phyloP scores from a whole-genome alignment of 2,329 filamentous ascomycete species.

The Hymenoscyphus scutula region DNA sequence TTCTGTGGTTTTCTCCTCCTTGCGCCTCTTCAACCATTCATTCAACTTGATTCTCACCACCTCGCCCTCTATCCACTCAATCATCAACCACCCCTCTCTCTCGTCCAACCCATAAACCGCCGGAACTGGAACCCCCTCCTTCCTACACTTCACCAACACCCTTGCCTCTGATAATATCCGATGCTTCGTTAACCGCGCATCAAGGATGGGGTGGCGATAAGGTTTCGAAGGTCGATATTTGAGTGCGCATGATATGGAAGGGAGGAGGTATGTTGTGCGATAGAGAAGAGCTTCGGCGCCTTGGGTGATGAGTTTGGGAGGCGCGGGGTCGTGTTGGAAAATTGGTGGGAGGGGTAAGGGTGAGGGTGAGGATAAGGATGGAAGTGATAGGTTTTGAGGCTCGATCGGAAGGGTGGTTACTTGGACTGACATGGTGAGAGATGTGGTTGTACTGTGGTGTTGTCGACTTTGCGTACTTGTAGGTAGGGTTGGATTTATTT shows the following conservation, averaged over 20 bases:
- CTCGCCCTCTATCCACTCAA: slow-evolving; percentile 79
- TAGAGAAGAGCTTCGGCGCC: slow-evolving; percentile 95
- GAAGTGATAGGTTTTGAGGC: slow-evolving; percentile 9
- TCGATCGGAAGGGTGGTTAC: neutral
- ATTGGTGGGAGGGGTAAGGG: slow-evolving; percentile 28
- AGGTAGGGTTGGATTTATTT: neutral
- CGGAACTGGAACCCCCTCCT: slow-evolving; percentile 79
- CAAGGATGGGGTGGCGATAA: slow-evolving; percentile 87
- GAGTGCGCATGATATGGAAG: slow-evolving; percentile 69
- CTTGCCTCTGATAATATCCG: slow-evolving; percentile 87
- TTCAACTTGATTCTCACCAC: slow-evolving; percentile 71
- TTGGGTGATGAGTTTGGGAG: slow-evolving; percentile 76
- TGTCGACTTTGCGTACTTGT: neutral
- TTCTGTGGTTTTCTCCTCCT: slow-evolving; percentile 20
- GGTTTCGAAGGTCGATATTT: slow-evolving; percentile 91
- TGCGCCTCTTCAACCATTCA: slow-evolving; percentile 55
- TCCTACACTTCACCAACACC: slow-evolving; percentile 73
- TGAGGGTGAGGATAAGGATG: slow-evolving; percentile 10
- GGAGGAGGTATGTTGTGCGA: slow-evolving; percentile 74
- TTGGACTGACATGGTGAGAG: slow-evolving; percentile 10
- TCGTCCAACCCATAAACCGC: slow-evolving; percentile 70
- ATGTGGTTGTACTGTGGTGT: slow-evolving; percentile 9
- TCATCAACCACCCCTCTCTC: slow-evolving; percentile 67
- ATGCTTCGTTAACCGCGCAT: slow-evolving; percentile 80
- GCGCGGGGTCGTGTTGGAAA: slow-evolving; percentile 48